Base-by-base conservation (phyloP, 169 alveolate species). In the Eimeria sp. region DNA sequence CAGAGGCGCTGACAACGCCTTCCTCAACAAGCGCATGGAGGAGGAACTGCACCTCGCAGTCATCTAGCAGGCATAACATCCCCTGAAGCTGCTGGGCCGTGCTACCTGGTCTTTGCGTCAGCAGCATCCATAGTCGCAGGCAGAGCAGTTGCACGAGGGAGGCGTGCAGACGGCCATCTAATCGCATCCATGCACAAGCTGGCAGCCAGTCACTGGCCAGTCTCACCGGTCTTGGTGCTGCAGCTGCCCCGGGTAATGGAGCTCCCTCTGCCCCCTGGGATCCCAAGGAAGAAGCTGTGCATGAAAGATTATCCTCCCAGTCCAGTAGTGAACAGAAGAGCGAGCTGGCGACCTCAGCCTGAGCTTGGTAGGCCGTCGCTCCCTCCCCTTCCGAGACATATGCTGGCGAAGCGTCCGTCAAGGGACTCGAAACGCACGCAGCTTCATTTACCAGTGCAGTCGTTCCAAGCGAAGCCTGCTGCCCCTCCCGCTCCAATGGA, bases 111-210 rank as follows among this genome's bases (percentile, higher is more conserved):
- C 88, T 57, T 22, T 76, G 70, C 43, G 51, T 40, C 45, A 92
- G 92, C 75, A 92, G 91, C 30, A 45, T 4, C 95, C 95, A 92
- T 30, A 67, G 57, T 54, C 92, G 51, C 34, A 92, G 91, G 4
- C 70, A 45, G 47, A 92, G 91, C 67, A 92, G 84, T 84, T 92
- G 95, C 58, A 92, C 91, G 13, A 92, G 86, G 16, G 92, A 78
- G 7, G 58, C 83, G 70, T 92, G 90, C 70, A 92, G 58, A 7
- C 95, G 95, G n/a, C 95, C 95, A 27, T 92, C 95, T n/a, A 92
- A 84, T 4, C 95, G 95, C 67, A 92, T 51, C 95, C 95, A 92
- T 5, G 95, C 91, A 47, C 83, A 82, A 27, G 89, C 92, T 7
- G 92, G 84, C 45, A 57, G 67, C 65, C 83, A 30, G 9, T 76